Evolutionary conservation across 23 red algal genomes (phyloP).

Genomic region (Gracilaria domingensis): DNA sequence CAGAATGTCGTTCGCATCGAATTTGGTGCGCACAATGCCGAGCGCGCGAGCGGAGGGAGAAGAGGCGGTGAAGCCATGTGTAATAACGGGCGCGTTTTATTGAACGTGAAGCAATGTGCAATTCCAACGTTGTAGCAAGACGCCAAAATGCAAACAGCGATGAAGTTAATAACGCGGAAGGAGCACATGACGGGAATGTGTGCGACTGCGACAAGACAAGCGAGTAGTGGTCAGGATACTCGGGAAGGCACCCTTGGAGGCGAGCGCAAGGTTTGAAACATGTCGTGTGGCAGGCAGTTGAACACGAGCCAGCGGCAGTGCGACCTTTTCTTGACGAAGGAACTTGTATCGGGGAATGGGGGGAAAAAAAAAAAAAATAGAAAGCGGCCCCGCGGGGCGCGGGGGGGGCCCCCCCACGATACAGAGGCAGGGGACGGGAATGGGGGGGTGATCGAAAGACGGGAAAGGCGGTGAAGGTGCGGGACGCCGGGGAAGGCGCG

Average conservation of each 20-base stretch:
- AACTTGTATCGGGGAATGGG: not conserved
- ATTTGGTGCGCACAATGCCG: constrained; percentile 23
- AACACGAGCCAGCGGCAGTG: constrained; percentile 34
- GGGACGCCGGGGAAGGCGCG: too few relatives aligned
- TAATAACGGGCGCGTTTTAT: constrained; percentile 46
- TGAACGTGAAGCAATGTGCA: constrained; percentile 75
- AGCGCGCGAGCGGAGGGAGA: constrained; percentile 42
- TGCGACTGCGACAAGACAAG: constrained; percentile 26
- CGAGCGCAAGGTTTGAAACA: constrained; percentile 71
- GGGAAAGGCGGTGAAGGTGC: too few relatives aligned
- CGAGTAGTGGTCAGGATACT: constrained; percentile 58
- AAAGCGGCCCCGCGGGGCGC: not conserved
- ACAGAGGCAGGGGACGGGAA: too few relatives aligned
- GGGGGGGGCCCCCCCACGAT: too few relatives aligned
- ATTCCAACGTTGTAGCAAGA: constrained; percentile 90
- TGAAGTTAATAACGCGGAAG: constrained; percentile 63
- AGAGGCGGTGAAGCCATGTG: constrained; percentile 50
- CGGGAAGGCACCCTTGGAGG: constrained; percentile 66
- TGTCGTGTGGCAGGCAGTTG: constrained; percentile 69
- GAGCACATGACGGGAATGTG: constrained; percentile 24
- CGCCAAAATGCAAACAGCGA: constrained; percentile 93
- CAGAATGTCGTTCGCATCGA: constrained; percentile 32
- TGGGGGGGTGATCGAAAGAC: too few relatives aligned
- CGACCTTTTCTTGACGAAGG: not conserved
- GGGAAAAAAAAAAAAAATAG: too few relatives aligned